Evolutionary conservation across 768 basidiomycete genomes (phyloP).

Genomic region (Podaxis sp.): DNA sequence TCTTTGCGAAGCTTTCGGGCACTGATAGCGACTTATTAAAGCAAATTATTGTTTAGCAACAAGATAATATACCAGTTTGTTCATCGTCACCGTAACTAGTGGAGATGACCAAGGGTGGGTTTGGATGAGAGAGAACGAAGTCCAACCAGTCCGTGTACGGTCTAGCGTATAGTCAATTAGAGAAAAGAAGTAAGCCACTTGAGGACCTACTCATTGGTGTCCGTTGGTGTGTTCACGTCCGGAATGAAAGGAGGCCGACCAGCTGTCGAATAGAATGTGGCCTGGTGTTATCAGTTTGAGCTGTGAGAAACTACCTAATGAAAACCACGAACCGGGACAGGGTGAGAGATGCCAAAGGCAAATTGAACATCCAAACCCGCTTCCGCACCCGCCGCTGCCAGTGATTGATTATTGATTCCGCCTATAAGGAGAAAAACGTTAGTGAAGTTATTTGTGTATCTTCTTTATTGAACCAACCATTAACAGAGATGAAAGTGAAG

Average conservation of each 20-base stretch:
- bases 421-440: conserved; percentile 28
- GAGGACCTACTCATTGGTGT: conserved; percentile 32
- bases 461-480: conserved; percentile 30
- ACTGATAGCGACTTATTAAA: conserved; percentile 29
- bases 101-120: conserved; percentile 54
- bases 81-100: conserved; percentile 70
- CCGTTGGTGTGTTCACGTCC: conserved; percentile 31
- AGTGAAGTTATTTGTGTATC: neutral
- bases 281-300: conserved; percentile 19
- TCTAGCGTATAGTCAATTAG: conserved; percentile 12
- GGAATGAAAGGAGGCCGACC: conserved; percentile 57
- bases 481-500: conserved; percentile 52
- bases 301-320: neutral
- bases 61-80: conserved; percentile 44
- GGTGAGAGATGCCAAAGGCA: conserved; percentile 55
- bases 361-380: conserved; percentile 64
- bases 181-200: conserved; percentile 13
- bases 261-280: conserved; percentile 57
- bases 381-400: conserved; percentile 48
- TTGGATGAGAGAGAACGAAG: conserved; percentile 38
- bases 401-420: conserved; percentile 52
- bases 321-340: conserved; percentile 38
- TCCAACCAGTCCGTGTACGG: conserved; percentile 52
- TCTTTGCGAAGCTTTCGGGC: conserved; percentile 45
- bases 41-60: neutral